Evolutionary conservation across 306 rosid genomes (phyloP).

Genomic region (Hippophae gyantsensis): DNA sequence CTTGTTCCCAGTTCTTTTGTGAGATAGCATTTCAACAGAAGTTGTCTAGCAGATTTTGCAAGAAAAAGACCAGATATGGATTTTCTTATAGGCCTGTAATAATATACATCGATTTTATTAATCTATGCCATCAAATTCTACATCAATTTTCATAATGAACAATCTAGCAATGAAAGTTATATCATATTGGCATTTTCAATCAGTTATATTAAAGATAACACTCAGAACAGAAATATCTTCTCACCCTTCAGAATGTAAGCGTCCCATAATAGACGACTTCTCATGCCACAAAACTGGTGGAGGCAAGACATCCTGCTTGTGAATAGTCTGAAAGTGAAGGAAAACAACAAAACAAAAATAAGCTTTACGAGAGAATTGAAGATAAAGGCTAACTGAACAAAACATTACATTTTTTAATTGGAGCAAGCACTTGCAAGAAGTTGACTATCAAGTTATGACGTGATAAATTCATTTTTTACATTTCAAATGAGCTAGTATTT

Average conservation of each 20-base stretch:
- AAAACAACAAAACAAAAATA: not conserved
- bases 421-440: too few species aligned
- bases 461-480: too few species aligned
- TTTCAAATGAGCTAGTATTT: too few species aligned
- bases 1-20: not conserved
- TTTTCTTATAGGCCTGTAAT: conserved; percentile 9
- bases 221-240: too few species aligned
- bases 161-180: not conserved
- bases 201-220: too few species aligned
- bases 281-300: conserved; percentile 19
- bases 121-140: not conserved
- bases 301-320: conserved; percentile 15
- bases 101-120: not conserved
- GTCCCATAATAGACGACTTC: conserved; percentile 16
- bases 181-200: too few species aligned
- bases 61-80: conserved; percentile 18
- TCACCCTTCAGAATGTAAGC: conserved; percentile 15
- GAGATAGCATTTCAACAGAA: conserved; percentile 13
- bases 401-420: not conserved
- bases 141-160: not conserved
- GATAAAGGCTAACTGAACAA: not conserved
- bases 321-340: conserved; percentile 6
- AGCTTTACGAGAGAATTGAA: not conserved
- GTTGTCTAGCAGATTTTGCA: conserved; percentile 14
- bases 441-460: too few species aligned